A percentile compares a stretch with the other conserved stretches of the same genome.
Conservation (phyloP, 768 basidiomycete genomes). For the Russula sp. region DNA sequence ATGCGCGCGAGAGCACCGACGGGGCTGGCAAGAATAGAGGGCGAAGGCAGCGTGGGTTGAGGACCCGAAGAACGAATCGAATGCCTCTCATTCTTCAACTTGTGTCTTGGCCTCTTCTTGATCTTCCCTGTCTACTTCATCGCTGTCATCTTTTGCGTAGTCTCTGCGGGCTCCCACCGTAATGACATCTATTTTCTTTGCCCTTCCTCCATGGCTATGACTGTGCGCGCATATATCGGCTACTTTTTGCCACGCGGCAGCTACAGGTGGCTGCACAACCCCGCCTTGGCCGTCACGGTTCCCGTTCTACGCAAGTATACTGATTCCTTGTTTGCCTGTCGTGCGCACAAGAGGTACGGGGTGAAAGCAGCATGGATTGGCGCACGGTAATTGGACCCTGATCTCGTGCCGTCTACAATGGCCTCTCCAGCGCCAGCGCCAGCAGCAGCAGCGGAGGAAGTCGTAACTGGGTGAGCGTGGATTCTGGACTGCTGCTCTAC, state of each 20-base stretch:
- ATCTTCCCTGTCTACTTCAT: too few relatives aligned
- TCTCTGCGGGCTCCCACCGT: too few relatives aligned
- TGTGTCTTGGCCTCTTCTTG: too few relatives aligned
- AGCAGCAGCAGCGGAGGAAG: neutral
- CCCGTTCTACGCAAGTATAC: conserved; percentile 10
- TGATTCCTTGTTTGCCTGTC: neutral
- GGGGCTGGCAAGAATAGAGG: too few relatives aligned
- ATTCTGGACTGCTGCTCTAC: neutral
- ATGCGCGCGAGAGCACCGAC: too few relatives aligned
- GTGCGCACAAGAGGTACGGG: conserved; percentile 6
- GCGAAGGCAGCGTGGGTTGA: too few relatives aligned
- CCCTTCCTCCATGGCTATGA: too few relatives aligned
- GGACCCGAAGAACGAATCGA: too few relatives aligned
- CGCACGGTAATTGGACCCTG: neutral
- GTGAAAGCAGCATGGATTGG: conserved; percentile 8
- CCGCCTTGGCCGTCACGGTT: neutral
- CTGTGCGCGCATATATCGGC: too few relatives aligned
- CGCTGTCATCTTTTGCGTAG: too few relatives aligned
- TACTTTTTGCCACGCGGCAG: neutral
- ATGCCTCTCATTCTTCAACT: too few relatives aligned
- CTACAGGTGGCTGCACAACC: neutral
- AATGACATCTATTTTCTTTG: too few relatives aligned
- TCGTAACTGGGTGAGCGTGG: neutral
- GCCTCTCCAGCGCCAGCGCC: neutral
- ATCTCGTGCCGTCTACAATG: neutral